Evolutionary conservation across 805 yeast species (phyloP), one percentile per base, ranked within the genome.

Genomic region (Saccharomycopsis sp.): DNA sequence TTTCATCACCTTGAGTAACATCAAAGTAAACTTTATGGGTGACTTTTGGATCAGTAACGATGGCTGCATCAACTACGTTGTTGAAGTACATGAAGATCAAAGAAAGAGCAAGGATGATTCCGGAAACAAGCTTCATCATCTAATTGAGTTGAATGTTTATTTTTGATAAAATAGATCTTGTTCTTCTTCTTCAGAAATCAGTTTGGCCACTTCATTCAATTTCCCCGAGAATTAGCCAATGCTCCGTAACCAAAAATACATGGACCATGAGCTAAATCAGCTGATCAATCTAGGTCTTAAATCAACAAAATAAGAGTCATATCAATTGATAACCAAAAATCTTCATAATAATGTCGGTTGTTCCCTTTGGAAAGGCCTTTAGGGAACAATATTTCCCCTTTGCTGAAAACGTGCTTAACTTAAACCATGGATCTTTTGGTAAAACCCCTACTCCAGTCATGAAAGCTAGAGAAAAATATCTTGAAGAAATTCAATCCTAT

Each of bases 11-110:
- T 57, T 85, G 88, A 51, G 74, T 68, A 49, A 88, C 66, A 57
- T 89, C 96, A 53, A 88, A 87, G 64, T 67, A 89, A 26, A 89
- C 95, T 62, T 76, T 77, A 57, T 76, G 72, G 45, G 95, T 85
- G 34, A 36, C 32, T 21, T 44, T 27, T 20, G 48, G 45, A 31
- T 44, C 47, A 5, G 17, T 21, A 6, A 42, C 36, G 27, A 41
- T 34, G 6, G 44, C 37, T 19, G 41, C 37, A n/a, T 21, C 8
- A 15, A 21, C 41, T n/a, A n/a, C n/a, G 21, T 25, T 39, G 29
- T 37, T 38, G 34, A 37, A 40, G 26, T 40, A 36, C 20, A 44
- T 21, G 21, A 44, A 32, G 17, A 41, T 13, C 4, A 38, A 21
- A n/a, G 40, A 21, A 14, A 37, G 19, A 10, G 40, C 8, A 4